Evolutionary conservation across 1,139 yeast genomes (phyloP), one percentile per base, ranked within the genome.

Genomic region (Zygoascus meyerae): DNA sequence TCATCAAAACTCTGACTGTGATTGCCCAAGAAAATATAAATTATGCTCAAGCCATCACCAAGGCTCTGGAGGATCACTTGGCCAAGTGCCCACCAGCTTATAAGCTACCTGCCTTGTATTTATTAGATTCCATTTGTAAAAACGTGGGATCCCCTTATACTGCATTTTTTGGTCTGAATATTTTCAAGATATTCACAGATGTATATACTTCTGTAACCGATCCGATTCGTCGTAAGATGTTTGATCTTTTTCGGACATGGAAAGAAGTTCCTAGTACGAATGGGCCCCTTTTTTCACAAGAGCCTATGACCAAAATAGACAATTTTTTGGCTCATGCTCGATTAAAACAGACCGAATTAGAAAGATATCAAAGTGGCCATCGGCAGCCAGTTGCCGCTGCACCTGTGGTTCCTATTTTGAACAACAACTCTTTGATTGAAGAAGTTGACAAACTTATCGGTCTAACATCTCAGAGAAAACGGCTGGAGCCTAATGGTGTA

Each of bases 111-210:
- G 81, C 94, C 3, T 73, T 92, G 55, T 92, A 90, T 62, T 73
- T 90, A 43, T 68, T 92, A 48, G 98, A 92, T 64, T 89, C 97
- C n/a, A 84, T 92, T 41, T 85, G 95, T 66, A 92, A 92, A 66
- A 86, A 83, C 57, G 83, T 87, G 17, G 97, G 97, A 5, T 77
- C 81, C 51, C 97, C 97, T 1, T 92, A 90, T 63, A 86, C 89
- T 32, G 73, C 80, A 9, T 67, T 84, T 50, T 80, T 90, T 61
- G 84, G 89, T 5, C 59, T 77, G 69, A 82, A 81, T 45, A 70
- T 87, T 37, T 82, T 74, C 67, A 77, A 73, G 56, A 69, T 86
- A 2, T 92, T 83, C 65, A 80, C 86, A 21, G 82, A 79, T 53
- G 83, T 90, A 2, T 94, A 86, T 62, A 77, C 87, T 29, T 69